phyloP scores from a whole-genome alignment of 345 rosid species.

The Erucastrum elatum region DNA sequence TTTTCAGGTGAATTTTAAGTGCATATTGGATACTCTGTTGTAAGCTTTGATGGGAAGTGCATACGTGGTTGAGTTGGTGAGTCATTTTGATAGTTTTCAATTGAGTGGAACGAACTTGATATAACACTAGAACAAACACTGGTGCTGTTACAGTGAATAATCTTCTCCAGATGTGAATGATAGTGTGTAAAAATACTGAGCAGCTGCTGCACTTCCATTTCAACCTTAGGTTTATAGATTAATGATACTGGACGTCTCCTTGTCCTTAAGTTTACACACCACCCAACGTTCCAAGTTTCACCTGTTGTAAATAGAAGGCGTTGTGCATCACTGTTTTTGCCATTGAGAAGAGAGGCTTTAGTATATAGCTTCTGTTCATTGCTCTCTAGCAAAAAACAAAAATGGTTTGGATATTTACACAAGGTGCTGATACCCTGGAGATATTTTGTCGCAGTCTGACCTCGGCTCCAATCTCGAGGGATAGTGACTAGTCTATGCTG shows the following conservation, averaged over 20 bases:
- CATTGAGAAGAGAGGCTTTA: conserved; percentile 36
- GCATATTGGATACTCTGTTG: background rate
- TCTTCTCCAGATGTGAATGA: conserved; percentile 85
- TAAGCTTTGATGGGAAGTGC: background rate
- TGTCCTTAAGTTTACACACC: conserved; percentile 6
- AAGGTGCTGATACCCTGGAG: conserved; percentile 25
- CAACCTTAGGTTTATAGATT: conserved; percentile 11
- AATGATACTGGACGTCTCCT: conserved; percentile 20
- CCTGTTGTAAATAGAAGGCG: conserved; percentile 47
- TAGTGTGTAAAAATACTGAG: conserved; percentile 10
- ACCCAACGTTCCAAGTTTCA: conserved; percentile 24
- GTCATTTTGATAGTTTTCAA: conserved; percentile 21
- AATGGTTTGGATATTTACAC: conserved; percentile 23
- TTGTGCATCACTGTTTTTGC: background rate
- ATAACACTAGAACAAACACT: conserved; percentile 62
- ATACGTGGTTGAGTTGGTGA: too few species aligned
- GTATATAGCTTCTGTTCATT: conserved; percentile 30
- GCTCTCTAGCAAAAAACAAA: conserved; percentile 28
- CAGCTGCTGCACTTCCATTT: conserved; percentile 1
- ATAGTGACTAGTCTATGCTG: conserved; percentile 22
- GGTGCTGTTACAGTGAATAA: conserved; percentile 89
- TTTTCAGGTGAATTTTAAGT: conserved; percentile 57
- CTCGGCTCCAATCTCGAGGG: conserved; percentile 11
- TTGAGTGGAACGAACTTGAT: too few species aligned
- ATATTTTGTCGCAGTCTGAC: conserved; percentile 23